Percentiles rank a stretch among this genome's conserved stretches.
Evolutionary conservation across 352 stramenopile species (phyloP).

Genomic region (Phytophthora hibernalis): DNA sequence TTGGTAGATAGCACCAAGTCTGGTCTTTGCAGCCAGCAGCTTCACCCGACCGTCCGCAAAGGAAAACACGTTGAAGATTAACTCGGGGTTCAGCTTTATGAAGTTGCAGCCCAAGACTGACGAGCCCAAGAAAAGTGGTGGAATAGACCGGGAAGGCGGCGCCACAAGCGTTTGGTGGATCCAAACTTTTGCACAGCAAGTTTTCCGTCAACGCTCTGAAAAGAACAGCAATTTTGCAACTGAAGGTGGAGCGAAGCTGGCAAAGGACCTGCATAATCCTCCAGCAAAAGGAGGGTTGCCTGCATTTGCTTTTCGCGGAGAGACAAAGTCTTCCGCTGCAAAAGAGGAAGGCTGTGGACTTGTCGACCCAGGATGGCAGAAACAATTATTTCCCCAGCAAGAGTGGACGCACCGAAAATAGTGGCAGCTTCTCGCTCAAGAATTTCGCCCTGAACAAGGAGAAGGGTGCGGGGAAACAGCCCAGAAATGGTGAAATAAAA

Average conservation of each 20-base stretch:
- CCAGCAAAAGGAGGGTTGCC: slow-evolving; percentile 13
- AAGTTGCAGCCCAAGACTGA: slow-evolving; percentile 27
- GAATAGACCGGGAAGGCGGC: slow-evolving; percentile 8
- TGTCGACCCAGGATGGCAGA: slow-evolving; percentile 1
- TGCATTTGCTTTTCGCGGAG: slow-evolving; percentile 28
- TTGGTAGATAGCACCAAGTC: slow-evolving; percentile 21
- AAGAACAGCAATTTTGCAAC: neutral
- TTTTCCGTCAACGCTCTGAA: slow-evolving; percentile 24
- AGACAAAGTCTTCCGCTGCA: slow-evolving; percentile 26
- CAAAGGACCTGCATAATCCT: slow-evolving; percentile 19
- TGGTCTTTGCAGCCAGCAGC: slow-evolving; percentile 20
- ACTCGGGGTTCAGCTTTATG: slow-evolving; percentile 31
- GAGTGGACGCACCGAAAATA: slow-evolving; percentile 5
- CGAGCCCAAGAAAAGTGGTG: slow-evolving; percentile 3
- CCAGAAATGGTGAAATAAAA: neutral
- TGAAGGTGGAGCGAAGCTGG: neutral
- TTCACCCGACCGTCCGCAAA: slow-evolving; percentile 17
- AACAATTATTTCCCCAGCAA: slow-evolving; percentile 23
- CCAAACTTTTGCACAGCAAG: slow-evolving; percentile 27
- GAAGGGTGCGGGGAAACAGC: slow-evolving; percentile 11
- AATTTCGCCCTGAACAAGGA: slow-evolving; percentile 6
- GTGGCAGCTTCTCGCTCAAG: slow-evolving; percentile 11
- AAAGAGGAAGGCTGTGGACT: slow-evolving; percentile 38
- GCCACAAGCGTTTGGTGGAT: slow-evolving; percentile 9
- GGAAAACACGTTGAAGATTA: slow-evolving; percentile 15